A percentile compares a stretch with the other conserved stretches of the same genome.
Conservation (phyloP, 2,329 filamentous ascomycete species). For the Penicillium sp. region DNA sequence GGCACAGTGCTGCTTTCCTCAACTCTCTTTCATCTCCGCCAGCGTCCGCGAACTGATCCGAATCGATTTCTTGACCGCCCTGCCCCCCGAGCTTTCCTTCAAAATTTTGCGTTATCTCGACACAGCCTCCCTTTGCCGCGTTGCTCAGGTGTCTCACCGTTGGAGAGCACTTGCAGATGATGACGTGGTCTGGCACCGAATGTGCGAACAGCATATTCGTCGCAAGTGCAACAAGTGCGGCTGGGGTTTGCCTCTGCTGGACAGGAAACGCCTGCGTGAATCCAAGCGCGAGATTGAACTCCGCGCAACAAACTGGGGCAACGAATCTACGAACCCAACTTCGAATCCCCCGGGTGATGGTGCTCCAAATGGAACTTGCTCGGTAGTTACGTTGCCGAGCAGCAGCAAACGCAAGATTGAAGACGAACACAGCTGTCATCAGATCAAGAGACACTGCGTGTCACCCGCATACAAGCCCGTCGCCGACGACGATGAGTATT, state of each 20-base stretch:
- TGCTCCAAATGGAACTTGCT: slow-evolving; percentile 23
- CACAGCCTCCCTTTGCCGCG: slow-evolving; percentile 91
- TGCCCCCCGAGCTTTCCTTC: slow-evolving; percentile 88
- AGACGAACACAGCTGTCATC: slow-evolving; percentile 30
- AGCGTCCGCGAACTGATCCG: slow-evolving; percentile 93
- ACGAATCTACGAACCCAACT: slow-evolving; percentile 59
- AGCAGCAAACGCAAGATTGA: slow-evolving; percentile 35
- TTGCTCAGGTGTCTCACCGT: slow-evolving; percentile 85
- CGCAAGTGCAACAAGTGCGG: slow-evolving; percentile 93
- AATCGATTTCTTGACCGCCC: slow-evolving; percentile 90
- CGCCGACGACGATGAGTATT: slow-evolving; percentile 51
- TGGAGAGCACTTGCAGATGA: slow-evolving; percentile 94
- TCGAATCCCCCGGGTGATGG: slow-evolving; percentile 42
- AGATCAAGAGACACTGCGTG: slow-evolving; percentile 38
- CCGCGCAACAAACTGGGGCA: slow-evolving; percentile 64
- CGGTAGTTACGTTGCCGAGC: slow-evolving; percentile 13
- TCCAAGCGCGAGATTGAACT: slow-evolving; percentile 85
- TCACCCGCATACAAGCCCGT: slow-evolving; percentile 33
- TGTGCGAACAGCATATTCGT: slow-evolving; percentile 97
- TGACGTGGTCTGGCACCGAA: slow-evolving; percentile 95
- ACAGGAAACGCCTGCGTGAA: slow-evolving; percentile 83
- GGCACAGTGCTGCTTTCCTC: slow-evolving; percentile 95
- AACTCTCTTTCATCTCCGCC: slow-evolving; percentile 88
- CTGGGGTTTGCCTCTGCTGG: slow-evolving; percentile 88
- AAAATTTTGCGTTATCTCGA: slow-evolving; percentile 93